Evolutionary conservation across 1,139 yeast species (phyloP), one percentile per base, ranked within the genome.

Genomic region (Candida sanyaensis): DNA sequence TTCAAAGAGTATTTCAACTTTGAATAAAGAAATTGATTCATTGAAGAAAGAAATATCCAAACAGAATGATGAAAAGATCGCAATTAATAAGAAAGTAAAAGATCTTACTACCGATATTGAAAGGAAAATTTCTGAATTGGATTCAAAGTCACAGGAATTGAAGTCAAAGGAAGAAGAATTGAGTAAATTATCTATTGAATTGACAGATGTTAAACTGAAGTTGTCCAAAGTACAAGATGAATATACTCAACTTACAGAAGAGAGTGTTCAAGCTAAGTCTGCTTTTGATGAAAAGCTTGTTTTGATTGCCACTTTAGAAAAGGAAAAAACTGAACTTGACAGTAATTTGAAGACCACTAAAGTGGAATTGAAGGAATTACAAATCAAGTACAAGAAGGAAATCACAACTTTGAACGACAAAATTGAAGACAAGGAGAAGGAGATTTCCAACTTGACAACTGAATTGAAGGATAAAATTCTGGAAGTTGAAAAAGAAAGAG

Each of bases 401-500:
- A 44, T 46, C 3, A 38, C 37, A 12, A n/a, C 44, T 1, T 50
- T 49, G 34, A 52, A 51, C 27, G 42, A 47, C 2, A 43, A 46
- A 24, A 34, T 58, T n/a, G 47, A 45, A 7, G 53, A 48, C 2
- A 47, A 48, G 13, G 46, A 51, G 36, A 13, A 47, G 32, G 39
- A 50, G 50, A 51, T 49, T 30, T 27, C 39, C 7, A 38, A 34
- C 8, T 54, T 60, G 33, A 50, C 60, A 37, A 38, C 44, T 2
- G 66, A 67, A 5, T 56, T 71, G 43, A 55, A 54, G 12, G 61
- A 59, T 12, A 80, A 75, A 51, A 57, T 58, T 0, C 56, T 65
- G 43, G 84, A 75, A 42, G 73, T 81, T 47, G 84, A 80, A 49
- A 70, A 66, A 37, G 86, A 81, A 56, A 63, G 84, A 44, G 69